Base-by-base conservation (phyloP, 2,329 filamentous ascomycete species). In the Neonectria magnoliae region DNA sequence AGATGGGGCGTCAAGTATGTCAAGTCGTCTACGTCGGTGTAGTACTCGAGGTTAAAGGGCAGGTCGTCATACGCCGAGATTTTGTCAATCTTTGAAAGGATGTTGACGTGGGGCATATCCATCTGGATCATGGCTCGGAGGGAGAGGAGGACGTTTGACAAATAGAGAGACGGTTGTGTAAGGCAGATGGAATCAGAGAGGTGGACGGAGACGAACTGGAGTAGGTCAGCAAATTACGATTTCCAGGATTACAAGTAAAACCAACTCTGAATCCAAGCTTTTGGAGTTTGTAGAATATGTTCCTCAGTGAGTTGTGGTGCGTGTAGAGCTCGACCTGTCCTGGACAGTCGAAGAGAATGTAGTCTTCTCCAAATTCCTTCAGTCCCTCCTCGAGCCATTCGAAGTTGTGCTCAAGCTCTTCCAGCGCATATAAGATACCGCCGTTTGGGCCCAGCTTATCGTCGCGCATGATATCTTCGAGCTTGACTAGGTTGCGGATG, bases 291-390 rank as follows among this genome's bases (percentile, higher is more conserved):
- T 94, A 92, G 79, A 99, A 94, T 68, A 99, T 94, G 75, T 97
- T 97, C 62, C 96, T 89, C 71, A 99, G 82, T 14, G 94, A 97
- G 61, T 90, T 90, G 81, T 99, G 96, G 77, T 98, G 96, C 50
- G 95, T 98, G 76, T 98, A 98, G 6, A 99, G 87, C 81, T 99
- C 96, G 53, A 98, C 95, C 78, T 99, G 96, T 1, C 96, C 96
- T 0, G 96, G 96, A 71, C 96, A 98, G 81, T 99, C 96, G 69
- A 99, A 98, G 11, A 99, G 81, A 61, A 99, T 82, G 76, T 98
- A 99, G 72, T 98, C 94, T 69, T 98, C 93, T 81, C 87, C 91
- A 44, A 97, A 84, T 74, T 91, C 87, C 71, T 91, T 92, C 70
- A 99, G 78, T 2, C 92, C 91, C 56, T 93, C 86, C 75, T 94